Base-by-base conservation (phyloP, 257 asterid genomes). In the Eustoma russellianum region DNA sequence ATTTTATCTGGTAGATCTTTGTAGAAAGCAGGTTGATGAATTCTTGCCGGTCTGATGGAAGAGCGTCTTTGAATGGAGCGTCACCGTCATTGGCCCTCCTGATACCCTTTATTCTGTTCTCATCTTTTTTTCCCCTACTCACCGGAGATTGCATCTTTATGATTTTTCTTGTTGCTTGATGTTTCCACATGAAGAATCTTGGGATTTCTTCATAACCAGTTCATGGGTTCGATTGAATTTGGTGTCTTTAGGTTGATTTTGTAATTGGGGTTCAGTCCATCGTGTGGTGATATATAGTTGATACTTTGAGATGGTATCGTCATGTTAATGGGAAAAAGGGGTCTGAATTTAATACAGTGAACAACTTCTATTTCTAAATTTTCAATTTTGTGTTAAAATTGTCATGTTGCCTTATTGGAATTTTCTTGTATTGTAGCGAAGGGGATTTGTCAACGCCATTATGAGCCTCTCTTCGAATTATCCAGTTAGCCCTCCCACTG, bases 391-490 rank as follows among this genome's bases (percentile, higher is more conserved):
- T 9, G 24, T 48, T 16, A 0, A 1, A 3, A n/a, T 56, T 56
- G 24, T 6, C 19, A 5, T 40, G 41, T 17, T 48, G 40, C 14
- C 14, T 16, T 67, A 46, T 54, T 43, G n/a, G 16, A 65, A 56
- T 60, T 60, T 30, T 53, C 24, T 30, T 52, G 67, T 60, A 46
- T 30, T 84, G 89, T 81, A 87, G 96, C 57, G 97, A 89, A 30
- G 94, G 60, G 97, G 97, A 18, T 89, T 73, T 82, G 86, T 89
- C 76, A 89, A 89, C 66, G 97, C 97, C 19, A 78, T 83, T 34
- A 89, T 89, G 94, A 83, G 75, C 59, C 86, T 89, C 72, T 94
- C 97, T 9, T 49, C 63, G 7, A 77, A 89, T 66, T 89, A 89
- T 56, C 97, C 95, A 0, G 70, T 83, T 64, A 86, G 85, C 64